These are phyloP conservation scores for Helenozyma rhizophorensis DNA, from an alignment of 805 yeast species.

Conservation along the genomic window DNA sequence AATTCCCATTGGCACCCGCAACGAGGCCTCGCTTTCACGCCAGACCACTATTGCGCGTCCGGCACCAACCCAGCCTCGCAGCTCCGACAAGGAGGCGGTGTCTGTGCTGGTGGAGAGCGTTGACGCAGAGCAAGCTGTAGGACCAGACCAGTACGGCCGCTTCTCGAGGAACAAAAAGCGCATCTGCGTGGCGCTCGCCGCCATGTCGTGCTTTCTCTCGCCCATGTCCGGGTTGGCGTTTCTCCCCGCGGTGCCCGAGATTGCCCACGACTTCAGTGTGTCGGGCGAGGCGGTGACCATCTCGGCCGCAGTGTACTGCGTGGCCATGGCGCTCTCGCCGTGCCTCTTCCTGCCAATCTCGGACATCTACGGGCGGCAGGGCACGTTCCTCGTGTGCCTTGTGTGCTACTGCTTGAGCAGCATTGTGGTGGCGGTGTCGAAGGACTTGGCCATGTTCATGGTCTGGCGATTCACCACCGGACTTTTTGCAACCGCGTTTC, in stretches of 20 bases:
- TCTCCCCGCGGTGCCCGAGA: constrained; percentile 49
- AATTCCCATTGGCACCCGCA: too few relatives aligned
- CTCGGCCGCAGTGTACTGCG: constrained; percentile 46
- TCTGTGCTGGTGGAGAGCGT: too few relatives aligned
- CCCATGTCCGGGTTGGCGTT: constrained; percentile 43
- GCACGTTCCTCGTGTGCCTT: constrained; percentile 40
- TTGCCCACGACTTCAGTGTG: constrained; percentile 43
- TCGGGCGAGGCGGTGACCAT: constrained; percentile 44
- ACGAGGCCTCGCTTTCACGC: too few relatives aligned
- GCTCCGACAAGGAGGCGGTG: too few relatives aligned
- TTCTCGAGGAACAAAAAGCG: too few relatives aligned
- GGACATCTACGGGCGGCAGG: constrained; percentile 50
- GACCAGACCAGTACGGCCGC: too few relatives aligned
- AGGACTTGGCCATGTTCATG: constrained; percentile 50
- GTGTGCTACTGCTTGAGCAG: constrained; percentile 20
- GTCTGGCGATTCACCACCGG: constrained; percentile 49
- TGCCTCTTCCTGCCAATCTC: constrained; percentile 46
- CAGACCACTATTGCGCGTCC: too few relatives aligned
- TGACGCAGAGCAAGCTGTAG: too few relatives aligned
- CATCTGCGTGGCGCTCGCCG: constrained; percentile 13
- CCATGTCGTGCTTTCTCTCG: constrained; percentile 38
- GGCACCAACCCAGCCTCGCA: too few relatives aligned
- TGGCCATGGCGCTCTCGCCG: constrained; percentile 52
- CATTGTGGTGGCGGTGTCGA: constrained; percentile 42
- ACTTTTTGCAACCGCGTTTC: constrained; percentile 51